Percentiles rank a stretch among this genome's conserved stretches.
Conservation (phyloP, 345 rosid genomes). For the Brassica nigra region DNA sequence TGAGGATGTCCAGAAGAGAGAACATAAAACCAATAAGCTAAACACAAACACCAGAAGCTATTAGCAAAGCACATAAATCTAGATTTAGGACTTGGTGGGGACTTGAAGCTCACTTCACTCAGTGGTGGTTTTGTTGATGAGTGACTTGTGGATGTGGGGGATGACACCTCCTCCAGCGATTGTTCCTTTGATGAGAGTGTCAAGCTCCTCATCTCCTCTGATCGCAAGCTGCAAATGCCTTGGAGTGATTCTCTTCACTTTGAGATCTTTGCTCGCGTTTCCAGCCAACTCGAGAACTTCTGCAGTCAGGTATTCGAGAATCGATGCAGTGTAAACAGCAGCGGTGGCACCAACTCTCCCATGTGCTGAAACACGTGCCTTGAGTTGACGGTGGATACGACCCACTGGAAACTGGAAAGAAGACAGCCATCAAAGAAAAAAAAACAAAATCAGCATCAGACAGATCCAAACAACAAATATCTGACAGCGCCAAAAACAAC, state of each 20-base stretch:
- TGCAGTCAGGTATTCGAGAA: conserved; percentile 72
- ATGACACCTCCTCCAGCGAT: conserved; percentile 85
- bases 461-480: not conserved
- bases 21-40: conserved; percentile 4
- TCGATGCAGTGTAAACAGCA: conserved; percentile 70
- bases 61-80: not conserved
- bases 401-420: conserved; percentile 69
- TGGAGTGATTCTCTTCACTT: conserved; percentile 69
- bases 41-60: not conserved
- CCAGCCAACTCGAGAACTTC: conserved; percentile 83
- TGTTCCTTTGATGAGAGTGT: conserved; percentile 78
- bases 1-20: conserved; percentile 20
- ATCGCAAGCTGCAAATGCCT: conserved; percentile 69
- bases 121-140: conserved; percentile 77
- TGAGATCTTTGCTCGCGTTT: conserved; percentile 73
- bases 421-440: not conserved
- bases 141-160: conserved; percentile 91
- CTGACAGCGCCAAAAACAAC: too few species aligned
- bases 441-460: conserved; percentile 1
- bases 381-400: conserved; percentile 74
- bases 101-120: conserved; percentile 40
- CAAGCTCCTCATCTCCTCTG: conserved; percentile 65
- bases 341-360: conserved; percentile 87
- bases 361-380: conserved; percentile 53
- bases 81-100: not conserved